Evolutionary conservation across 2,329 filamentous ascomycete genomes (phyloP).

Genomic region (Colletotrichum lindemuthianum): DNA sequence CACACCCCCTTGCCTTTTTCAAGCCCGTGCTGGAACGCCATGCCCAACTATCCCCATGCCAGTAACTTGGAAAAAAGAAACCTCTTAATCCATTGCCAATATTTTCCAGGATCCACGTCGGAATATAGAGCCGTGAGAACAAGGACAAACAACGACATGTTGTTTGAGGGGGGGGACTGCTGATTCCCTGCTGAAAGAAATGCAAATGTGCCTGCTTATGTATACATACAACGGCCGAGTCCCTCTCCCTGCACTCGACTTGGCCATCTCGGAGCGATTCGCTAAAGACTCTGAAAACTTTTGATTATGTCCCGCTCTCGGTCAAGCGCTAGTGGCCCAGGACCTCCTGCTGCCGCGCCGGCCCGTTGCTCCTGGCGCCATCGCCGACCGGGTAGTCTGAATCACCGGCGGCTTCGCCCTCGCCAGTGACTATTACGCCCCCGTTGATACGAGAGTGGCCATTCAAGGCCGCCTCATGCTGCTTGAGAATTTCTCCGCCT

Average conservation of each 20-base stretch:
- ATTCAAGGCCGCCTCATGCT: not conserved
- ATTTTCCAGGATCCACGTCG: conserved; percentile 27
- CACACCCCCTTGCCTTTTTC: not conserved
- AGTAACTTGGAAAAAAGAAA: no score
- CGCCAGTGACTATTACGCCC: conserved; percentile 20
- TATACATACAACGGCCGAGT: conserved; percentile 30
- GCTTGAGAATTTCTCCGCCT: not conserved
- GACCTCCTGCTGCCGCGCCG: conserved; percentile 33
- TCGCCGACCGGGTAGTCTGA: not conserved
- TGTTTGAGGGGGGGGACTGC: conserved; percentile 23
- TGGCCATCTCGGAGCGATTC: no score
- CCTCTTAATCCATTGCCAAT: not conserved
- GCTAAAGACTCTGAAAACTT: not conserved
- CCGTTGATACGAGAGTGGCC: conserved; percentile 21
- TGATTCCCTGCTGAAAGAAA: conserved; percentile 32
- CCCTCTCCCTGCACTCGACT: conserved; percentile 11
- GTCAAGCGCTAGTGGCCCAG: conserved; percentile 33
- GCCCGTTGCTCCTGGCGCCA: conserved; percentile 21
- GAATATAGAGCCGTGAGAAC: conserved; percentile 6
- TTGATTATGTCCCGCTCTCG: not conserved
- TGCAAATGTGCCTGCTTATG: conserved; percentile 30
- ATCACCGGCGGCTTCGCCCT: conserved; percentile 2
- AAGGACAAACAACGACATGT: conserved; percentile 13
- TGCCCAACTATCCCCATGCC: conserved; percentile 5
- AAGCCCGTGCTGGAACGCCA: conserved; percentile 13